phyloP scores from a whole-genome alignment of 306 rosid genomes.

The Lathyrus oleraceus region DNA sequence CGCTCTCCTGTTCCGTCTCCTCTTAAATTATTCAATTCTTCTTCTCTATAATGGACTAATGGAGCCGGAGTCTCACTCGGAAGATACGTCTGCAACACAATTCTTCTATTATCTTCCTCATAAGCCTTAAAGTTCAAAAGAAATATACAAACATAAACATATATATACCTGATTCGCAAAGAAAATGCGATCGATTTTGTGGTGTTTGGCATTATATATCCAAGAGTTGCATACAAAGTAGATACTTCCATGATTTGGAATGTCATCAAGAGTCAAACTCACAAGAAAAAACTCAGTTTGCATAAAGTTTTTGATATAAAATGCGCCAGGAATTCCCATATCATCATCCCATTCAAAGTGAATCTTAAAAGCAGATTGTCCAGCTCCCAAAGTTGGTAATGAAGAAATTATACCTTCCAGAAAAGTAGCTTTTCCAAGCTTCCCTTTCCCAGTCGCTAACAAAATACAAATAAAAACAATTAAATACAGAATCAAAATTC shows the following conservation, averaged over 20 bases:
- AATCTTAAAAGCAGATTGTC: constrained; percentile 31
- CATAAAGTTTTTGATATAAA: constrained; percentile 29
- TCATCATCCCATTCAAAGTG: constrained; percentile 41
- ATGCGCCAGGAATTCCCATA: constrained; percentile 41
- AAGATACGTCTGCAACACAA: constrained; percentile 59
- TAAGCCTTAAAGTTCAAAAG: not conserved
- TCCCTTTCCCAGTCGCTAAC: constrained; percentile 56
- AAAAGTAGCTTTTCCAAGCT: constrained; percentile 54
- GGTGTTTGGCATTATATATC: constrained; percentile 32
- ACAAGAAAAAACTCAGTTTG: constrained; percentile 37
- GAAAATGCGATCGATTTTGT: constrained; percentile 32
- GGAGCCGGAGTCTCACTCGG: constrained; percentile 77
- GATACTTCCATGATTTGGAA: constrained; percentile 38
- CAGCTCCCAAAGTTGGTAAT: constrained; percentile 46
- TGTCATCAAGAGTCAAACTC: constrained; percentile 39
- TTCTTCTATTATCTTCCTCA: not conserved
- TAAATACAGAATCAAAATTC: not conserved
- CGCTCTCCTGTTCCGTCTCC: constrained; percentile 76
- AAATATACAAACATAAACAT: not conserved
- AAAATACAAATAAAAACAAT: not conserved
- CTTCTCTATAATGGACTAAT: constrained; percentile 53
- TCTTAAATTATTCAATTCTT: constrained; percentile 59
- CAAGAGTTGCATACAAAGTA: constrained; percentile 43
- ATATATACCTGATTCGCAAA: constrained; percentile 31
- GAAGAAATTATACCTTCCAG: constrained; percentile 63